Evolutionary conservation across 148 eudicot species (phyloP).

Genomic region (Dysphania ambrosioides): DNA sequence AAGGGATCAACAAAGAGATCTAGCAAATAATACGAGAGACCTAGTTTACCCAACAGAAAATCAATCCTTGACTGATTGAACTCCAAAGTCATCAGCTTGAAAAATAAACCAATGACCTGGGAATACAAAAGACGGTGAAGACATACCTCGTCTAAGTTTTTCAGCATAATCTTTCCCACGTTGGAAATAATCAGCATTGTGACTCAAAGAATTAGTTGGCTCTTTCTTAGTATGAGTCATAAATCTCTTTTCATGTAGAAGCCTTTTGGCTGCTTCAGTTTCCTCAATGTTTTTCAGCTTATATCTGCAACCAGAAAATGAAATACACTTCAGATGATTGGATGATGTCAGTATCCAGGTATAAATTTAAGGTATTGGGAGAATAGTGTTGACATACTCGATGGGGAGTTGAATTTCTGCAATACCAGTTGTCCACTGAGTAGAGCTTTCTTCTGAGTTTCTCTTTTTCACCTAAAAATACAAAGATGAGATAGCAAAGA

Average conservation of each 20-base stretch:
- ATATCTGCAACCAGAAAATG: slow-evolving; percentile 45
- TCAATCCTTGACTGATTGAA: background rate
- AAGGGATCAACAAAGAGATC: background rate
- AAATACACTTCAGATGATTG: background rate
- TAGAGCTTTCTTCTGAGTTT: slow-evolving; percentile 89
- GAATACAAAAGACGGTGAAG: background rate
- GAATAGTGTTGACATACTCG: slow-evolving; percentile 52
- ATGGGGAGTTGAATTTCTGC: slow-evolving; percentile 97
- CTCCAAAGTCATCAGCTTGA: background rate
- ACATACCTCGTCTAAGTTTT: slow-evolving; percentile 83
- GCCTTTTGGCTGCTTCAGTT: slow-evolving; percentile 96
- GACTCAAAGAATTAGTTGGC: slow-evolving; percentile 66
- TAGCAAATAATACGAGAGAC: background rate
- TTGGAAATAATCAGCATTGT: slow-evolving; percentile 86
- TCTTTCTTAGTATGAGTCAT: slow-evolving; percentile 60
- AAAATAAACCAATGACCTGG: background rate
- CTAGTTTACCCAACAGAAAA: background rate
- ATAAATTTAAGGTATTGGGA: background rate
- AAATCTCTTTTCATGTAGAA: slow-evolving; percentile 88
- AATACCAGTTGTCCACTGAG: slow-evolving; percentile 99
- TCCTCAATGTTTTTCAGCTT: slow-evolving; percentile 92
- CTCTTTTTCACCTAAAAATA: slow-evolving; percentile 68
- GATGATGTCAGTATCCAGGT: background rate
- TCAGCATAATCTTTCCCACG: slow-evolving; percentile 94
- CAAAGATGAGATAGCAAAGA: background rate